These are phyloP conservation scores for Triticum monococcum DNA, from an alignment of 176 grass and related monocot species.

Conservation along the genomic window DNA sequence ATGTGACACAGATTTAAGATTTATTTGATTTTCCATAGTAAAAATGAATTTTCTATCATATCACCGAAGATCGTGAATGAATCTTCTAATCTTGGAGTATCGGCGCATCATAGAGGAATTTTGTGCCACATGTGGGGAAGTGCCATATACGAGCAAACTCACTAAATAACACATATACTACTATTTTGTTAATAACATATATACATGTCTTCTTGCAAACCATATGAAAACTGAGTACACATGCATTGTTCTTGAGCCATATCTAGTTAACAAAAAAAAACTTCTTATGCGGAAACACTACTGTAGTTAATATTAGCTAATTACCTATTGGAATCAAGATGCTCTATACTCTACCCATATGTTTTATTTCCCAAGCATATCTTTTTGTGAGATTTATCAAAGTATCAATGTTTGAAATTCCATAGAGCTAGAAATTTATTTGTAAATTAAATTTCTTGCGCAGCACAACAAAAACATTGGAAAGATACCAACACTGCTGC, in stretches of 20 bases:
- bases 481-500: slow-evolving; percentile 85
- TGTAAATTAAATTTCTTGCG: slow-evolving; percentile 13
- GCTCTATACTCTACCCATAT: neutral
- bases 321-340: neutral
- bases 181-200: neutral
- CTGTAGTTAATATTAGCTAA: neutral
- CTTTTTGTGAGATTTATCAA: neutral
- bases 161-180: neutral
- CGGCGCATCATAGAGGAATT: neutral
- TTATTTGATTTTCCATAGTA: neutral
- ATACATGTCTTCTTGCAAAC: neutral
- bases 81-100: neutral
- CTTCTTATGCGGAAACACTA: neutral
- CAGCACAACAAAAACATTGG: slow-evolving; percentile 69
- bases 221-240: neutral
- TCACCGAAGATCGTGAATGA: neutral
- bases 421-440: neutral
- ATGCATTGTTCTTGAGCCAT: neutral
- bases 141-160: neutral
- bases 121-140: neutral
- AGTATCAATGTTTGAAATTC: neutral
- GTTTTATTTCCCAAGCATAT: neutral
- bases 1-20: neutral
- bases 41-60: neutral
- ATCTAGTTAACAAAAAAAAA: neutral